phyloP scores from a whole-genome alignment of 2,329 filamentous ascomycete species.

The Pseudogymnoascus sp. region DNA sequence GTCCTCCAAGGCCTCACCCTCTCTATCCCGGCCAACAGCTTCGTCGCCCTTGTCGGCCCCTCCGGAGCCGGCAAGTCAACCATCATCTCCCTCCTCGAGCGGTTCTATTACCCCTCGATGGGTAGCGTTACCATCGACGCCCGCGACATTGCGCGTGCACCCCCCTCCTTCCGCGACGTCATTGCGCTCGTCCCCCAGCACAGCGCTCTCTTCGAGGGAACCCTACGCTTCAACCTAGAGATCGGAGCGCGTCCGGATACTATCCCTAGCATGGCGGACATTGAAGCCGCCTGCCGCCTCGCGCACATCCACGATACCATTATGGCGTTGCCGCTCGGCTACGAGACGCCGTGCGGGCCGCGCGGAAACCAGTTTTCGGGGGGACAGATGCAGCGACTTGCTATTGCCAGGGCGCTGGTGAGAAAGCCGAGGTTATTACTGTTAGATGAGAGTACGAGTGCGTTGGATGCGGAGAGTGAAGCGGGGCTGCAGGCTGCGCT shows the following conservation, averaged over 20 bases:
- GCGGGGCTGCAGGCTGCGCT: slow-evolving; percentile 58
- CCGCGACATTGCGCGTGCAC: slow-evolving; percentile 37
- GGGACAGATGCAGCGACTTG: slow-evolving; percentile 70
- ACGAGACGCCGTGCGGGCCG: slow-evolving; percentile 61
- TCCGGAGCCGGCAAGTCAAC: slow-evolving; percentile 96
- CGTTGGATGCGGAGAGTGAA: slow-evolving; percentile 62
- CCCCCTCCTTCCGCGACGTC: slow-evolving; percentile 37
- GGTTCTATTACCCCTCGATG: slow-evolving; percentile 70
- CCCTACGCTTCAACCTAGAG: slow-evolving; percentile 47
- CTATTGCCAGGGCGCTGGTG: slow-evolving; percentile 69
- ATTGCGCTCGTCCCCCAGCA: slow-evolving; percentile 52
- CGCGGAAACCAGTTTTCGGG: slow-evolving; percentile 68
- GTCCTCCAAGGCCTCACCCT: slow-evolving; percentile 53
- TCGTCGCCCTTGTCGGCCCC: slow-evolving; percentile 90
- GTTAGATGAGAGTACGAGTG: slow-evolving; percentile 74
- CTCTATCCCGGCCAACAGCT: slow-evolving; percentile 49
- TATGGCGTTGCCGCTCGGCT: slow-evolving; percentile 52
- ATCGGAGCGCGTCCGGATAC: slow-evolving; percentile 47
- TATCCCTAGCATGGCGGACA: slow-evolving; percentile 49
- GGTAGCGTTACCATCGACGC: slow-evolving; percentile 28
- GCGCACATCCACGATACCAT: slow-evolving; percentile 67
- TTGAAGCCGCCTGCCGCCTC: slow-evolving; percentile 57
- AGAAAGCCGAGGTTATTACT: slow-evolving; percentile 65
- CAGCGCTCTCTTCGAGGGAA: slow-evolving; percentile 48
- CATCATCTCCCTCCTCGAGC: slow-evolving; percentile 79